These are phyloP conservation scores for Penicillium sp. DNA, from an alignment of 2,329 filamentous ascomycete genomes.

Conservation along the genomic window DNA sequence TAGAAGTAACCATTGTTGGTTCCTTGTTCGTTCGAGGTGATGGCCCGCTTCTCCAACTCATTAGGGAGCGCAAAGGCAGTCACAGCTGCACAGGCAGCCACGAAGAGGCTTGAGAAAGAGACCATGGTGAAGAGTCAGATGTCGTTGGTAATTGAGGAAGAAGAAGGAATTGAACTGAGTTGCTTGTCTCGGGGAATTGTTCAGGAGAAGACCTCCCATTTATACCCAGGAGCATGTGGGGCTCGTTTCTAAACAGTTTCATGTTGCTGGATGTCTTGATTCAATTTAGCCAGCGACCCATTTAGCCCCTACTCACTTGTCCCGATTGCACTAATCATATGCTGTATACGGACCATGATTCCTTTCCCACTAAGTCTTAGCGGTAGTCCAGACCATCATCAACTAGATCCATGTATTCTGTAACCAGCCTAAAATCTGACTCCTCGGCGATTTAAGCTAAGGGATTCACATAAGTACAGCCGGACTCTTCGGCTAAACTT, in stretches of 20 bases:
- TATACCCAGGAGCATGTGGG: constrained; percentile 4
- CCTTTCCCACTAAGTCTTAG: background rate
- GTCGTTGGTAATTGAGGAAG: background rate
- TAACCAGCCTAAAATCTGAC: background rate
- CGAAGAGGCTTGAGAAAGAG: constrained; percentile 22
- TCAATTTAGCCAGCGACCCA: constrained; percentile 4
- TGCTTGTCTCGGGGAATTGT: background rate
- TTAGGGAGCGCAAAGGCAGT: constrained; percentile 23
- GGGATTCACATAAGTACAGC: too few relatives aligned
- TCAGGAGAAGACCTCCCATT: background rate
- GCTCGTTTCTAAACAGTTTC: background rate
- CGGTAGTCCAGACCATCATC: background rate
- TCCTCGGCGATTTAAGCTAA: background rate
- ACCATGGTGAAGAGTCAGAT: constrained; percentile 21
- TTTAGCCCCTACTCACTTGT: background rate
- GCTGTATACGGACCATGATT: background rate
- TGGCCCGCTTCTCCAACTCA: constrained; percentile 15
- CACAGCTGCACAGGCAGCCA: constrained; percentile 20
- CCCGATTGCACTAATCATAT: background rate
- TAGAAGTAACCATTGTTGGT: constrained; percentile 48
- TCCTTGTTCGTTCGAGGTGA: constrained; percentile 28
- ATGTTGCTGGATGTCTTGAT: background rate
- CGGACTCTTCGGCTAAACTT: background rate
- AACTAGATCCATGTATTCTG: too few relatives aligned
- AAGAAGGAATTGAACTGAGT: background rate